Conservation (phyloP, 352 stramenopile genomes). For the Aphanomyces cochlioides region DNA sequence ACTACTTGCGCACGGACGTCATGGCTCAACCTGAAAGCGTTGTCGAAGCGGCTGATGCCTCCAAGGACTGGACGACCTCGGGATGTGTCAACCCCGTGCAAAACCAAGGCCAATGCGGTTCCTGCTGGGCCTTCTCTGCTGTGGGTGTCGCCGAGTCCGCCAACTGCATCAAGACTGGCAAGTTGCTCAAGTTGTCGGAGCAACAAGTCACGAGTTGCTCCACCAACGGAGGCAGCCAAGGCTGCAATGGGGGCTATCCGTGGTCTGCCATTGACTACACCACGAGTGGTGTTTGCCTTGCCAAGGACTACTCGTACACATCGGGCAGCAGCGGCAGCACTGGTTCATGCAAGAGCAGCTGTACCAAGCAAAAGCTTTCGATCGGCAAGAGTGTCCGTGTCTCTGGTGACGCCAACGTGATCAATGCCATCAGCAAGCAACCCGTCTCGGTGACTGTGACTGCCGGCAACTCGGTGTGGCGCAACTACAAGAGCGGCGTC, state of each 20-base stretch:
- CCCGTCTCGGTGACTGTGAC: slow-evolving; percentile 94
- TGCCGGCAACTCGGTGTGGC: slow-evolving; percentile 91
- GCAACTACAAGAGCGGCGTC: slow-evolving; percentile 95
- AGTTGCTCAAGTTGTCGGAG: slow-evolving; percentile 80
- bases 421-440: slow-evolving; percentile 86
- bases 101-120: slow-evolving; percentile 93
- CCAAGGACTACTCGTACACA: slow-evolving; percentile 81
- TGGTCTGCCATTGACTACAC: slow-evolving; percentile 87
- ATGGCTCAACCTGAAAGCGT: slow-evolving; percentile 13
- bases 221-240: slow-evolving; percentile 63
- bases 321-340: slow-evolving; percentile 38
- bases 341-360: slow-evolving; percentile 40
- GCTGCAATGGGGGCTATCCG: slow-evolving; percentile 87
- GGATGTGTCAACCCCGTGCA: slow-evolving; percentile 89
- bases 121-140: slow-evolving; percentile 96
- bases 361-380: slow-evolving; percentile 34
- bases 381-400: slow-evolving; percentile 47
- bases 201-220: slow-evolving; percentile 92
- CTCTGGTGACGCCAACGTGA: slow-evolving; percentile 62
- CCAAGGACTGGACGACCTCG: slow-evolving; percentile 79
- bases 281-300: slow-evolving; percentile 76
- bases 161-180: slow-evolving; percentile 71
- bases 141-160: slow-evolving; percentile 87
- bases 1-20: not conserved
- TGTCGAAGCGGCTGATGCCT: slow-evolving; percentile 33